phyloP scores from a whole-genome alignment of 441 rosid species.

The Croton setiger region DNA sequence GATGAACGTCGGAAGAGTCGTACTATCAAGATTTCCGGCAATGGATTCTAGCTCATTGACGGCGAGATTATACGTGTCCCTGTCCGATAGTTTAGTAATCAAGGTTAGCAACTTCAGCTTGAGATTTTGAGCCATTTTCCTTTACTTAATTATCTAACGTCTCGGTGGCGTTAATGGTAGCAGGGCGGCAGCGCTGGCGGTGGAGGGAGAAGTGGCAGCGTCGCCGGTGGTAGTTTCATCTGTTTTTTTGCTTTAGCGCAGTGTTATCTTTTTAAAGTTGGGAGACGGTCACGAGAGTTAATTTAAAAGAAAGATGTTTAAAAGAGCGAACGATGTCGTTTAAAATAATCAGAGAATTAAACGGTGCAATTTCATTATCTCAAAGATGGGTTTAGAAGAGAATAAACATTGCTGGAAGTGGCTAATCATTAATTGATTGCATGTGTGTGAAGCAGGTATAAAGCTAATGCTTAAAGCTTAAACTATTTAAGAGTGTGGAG shows the following conservation, averaged over 20 bases:
- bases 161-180: neutral
- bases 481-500: neutral
- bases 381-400: neutral
- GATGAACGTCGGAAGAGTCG: slow-evolving; percentile 55
- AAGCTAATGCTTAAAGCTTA: neutral
- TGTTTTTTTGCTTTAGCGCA: too few species aligned
- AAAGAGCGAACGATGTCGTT: neutral
- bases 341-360: neutral
- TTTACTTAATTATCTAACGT: neutral
- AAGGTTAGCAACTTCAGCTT: slow-evolving; percentile 52
- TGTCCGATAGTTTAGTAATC: slow-evolving; percentile 72
- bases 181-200: slow-evolving; percentile 1
- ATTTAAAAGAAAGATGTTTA: neutral
- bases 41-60: slow-evolving; percentile 68
- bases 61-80: slow-evolving; percentile 76
- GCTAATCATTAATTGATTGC: slow-evolving; percentile 9
- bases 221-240: slow-evolving; percentile 22
- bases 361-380: neutral
- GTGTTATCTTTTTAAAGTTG: slow-evolving; percentile 11
- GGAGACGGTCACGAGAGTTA: neutral
- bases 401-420: slow-evolving; percentile 16
- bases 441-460: slow-evolving; percentile 6
- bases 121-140: slow-evolving; percentile 48
- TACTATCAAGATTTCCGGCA: slow-evolving; percentile 51
- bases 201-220: slow-evolving; percentile 18